Evolutionary conservation across 2,329 filamentous ascomycete genomes (phyloP), one percentile per base, ranked within the genome.

Genomic region (Colletotrichum lindemuthianum): DNA sequence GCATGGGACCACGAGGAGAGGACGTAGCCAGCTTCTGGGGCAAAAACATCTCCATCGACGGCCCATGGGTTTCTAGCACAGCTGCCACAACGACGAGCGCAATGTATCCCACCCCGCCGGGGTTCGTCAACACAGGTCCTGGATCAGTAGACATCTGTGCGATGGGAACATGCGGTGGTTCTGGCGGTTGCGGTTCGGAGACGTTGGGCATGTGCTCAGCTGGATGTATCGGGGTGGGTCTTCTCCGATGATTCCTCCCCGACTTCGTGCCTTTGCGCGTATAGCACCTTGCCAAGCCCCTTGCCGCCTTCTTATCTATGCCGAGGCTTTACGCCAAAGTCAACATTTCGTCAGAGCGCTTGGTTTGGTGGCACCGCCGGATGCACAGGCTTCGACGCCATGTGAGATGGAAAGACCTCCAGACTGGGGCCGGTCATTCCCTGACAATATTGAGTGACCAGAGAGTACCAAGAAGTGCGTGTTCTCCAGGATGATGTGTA

Each of bases 1-100:
- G 66, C 15, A 69, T 68, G 66, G 67, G 60, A 4, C 63, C 63
- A 6, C 59, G 67, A 4, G 68, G 64, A 36, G 63, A 67, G 50
- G 65, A 69, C 57, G 54, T 8, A 15, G 45, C 44, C 13, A 24
- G 40, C 7, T 64, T 66, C 37, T 69, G 67, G 67, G 67, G 67
- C 9, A 59, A 65, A 16, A 37, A 60, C 32, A 43, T 63, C 2
- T 47, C 52, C 9, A 16, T 69, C 9, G 34, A 49, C 2, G 66
- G 67, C 1, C 66, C 66, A 6, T 61, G 58, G 48, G 58, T 48
- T n/a, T 65, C 63, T 24, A 34, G 33, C n/a, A 43, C 65, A 45
- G 63, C 59, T 3, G 49, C 59, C 7, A 53, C 39, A 6, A 52
- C 63, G 10, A 68, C 63, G 24, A 53, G 58, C 4, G 52, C 40